Conservation (phyloP, 805 yeast genomes). For the Wickerhamiella domercqiae region DNA sequence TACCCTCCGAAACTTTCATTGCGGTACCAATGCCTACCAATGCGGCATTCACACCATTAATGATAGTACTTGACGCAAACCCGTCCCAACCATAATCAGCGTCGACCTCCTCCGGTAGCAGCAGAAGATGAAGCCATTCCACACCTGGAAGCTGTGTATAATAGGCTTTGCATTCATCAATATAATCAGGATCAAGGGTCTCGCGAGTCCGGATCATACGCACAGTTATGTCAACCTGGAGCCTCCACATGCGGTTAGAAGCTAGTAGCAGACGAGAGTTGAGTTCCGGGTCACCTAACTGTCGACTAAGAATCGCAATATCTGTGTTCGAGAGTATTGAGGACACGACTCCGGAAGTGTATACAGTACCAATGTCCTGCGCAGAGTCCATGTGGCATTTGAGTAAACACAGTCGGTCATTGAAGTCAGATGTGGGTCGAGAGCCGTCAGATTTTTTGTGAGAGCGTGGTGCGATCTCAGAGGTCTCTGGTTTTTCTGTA, state of each 20-base stretch:
- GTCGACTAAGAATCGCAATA: not conserved
- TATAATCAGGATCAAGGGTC: not conserved
- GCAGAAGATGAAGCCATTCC: not conserved
- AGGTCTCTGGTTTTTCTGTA: too few species aligned
- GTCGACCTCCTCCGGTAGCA: slow-evolving; percentile 1
- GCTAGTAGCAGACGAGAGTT: not conserved
- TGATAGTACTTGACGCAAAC: not conserved
- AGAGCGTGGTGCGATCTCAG: too few species aligned
- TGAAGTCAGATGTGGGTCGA: not conserved
- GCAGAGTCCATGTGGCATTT: not conserved
- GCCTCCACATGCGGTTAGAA: not conserved
- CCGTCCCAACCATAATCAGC: too few species aligned
- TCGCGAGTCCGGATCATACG: not conserved
- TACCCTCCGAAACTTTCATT: too few species aligned
- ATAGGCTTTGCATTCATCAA: not conserved
- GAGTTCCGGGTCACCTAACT: not conserved
- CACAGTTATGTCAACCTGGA: not conserved
- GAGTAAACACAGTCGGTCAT: not conserved
- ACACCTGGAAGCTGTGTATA: too few species aligned
- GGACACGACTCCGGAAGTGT: not conserved
- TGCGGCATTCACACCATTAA: not conserved
- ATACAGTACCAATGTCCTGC: not conserved
- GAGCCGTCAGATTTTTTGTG: too few species aligned
- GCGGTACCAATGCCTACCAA: not conserved
- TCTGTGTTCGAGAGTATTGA: not conserved